phyloP scores from a whole-genome alignment of 1,139 yeast species.

The Arxiozyma slooffiae region DNA sequence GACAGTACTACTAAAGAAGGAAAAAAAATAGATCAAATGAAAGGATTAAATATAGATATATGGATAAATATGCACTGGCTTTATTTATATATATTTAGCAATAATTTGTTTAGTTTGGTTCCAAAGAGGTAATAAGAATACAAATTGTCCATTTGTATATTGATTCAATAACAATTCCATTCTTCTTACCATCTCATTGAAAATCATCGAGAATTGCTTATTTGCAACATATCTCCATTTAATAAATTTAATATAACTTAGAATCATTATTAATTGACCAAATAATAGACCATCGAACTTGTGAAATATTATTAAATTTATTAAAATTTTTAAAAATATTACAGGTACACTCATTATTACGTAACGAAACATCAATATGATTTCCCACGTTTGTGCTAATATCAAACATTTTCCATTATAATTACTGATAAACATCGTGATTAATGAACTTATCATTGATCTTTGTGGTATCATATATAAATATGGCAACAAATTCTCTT shows the following conservation, averaged over 20 bases:
- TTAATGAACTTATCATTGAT: slow-evolving; percentile 3
- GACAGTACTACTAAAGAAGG: slow-evolving; percentile 15
- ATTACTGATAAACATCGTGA: slow-evolving; percentile 12
- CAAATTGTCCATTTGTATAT: not conserved
- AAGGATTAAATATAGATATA: slow-evolving; percentile 21
- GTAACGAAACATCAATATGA: slow-evolving; percentile 19
- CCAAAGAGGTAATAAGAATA: not conserved
- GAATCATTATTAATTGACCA: slow-evolving; percentile 9
- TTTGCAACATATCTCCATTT: slow-evolving; percentile 22
- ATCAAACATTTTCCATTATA: slow-evolving; percentile 21
- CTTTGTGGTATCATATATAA: slow-evolving; percentile 19
- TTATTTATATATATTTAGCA: slow-evolving; percentile 2
- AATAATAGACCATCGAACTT: slow-evolving; percentile 9
- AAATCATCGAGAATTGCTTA: slow-evolving; percentile 4
- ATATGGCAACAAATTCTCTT: slow-evolving; percentile 29
- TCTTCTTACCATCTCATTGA: slow-evolving; percentile 1
- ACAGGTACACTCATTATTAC: slow-evolving; percentile 18
- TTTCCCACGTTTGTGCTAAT: slow-evolving; percentile 25
- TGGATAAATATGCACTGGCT: too few relatives aligned
- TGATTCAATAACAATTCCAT: not conserved
- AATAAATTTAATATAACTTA: slow-evolving; percentile 23
- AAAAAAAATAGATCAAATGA: slow-evolving; percentile 27
- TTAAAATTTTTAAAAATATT: slow-evolving; percentile 5
- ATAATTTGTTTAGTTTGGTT: slow-evolving; percentile 8
- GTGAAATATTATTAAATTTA: not conserved